A percentile compares a stretch with the other conserved stretches of the same genome.
Conservation (phyloP, 2,329 filamentous ascomycete genomes). For the Neofusicoccum parvum region DNA sequence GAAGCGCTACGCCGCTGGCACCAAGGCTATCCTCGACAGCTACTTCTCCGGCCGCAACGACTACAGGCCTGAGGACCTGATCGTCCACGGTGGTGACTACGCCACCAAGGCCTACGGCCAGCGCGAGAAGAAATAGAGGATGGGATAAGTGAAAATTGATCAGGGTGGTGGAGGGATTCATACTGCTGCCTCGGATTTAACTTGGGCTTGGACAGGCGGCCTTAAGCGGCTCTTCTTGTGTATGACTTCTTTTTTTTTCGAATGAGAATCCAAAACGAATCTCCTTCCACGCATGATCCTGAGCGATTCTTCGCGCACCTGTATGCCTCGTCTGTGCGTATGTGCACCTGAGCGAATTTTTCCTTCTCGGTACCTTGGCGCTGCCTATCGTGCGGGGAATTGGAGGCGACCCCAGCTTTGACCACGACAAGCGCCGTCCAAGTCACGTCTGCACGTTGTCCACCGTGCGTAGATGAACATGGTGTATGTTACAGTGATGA, state of each 20-base stretch:
- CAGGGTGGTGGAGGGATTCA: background rate
- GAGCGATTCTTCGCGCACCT: too few species aligned
- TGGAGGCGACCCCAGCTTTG: background rate
- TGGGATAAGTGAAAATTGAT: background rate
- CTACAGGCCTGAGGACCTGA: slow-evolving; percentile 88
- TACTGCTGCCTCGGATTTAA: background rate
- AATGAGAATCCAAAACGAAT: slow-evolving; percentile 7
- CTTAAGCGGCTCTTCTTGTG: background rate
- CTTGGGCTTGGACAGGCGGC: background rate
- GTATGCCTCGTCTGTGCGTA: background rate
- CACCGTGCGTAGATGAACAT: background rate
- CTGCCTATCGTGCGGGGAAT: background rate
- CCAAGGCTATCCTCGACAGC: slow-evolving; percentile 85
- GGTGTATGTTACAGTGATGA: too few species aligned
- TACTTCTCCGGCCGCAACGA: slow-evolving; percentile 88
- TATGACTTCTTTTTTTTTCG: background rate
- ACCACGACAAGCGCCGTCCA: too few species aligned
- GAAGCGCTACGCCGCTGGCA: slow-evolving; percentile 78
- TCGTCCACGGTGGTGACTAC: slow-evolving; percentile 87
- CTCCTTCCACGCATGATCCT: background rate
- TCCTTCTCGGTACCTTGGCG: background rate
- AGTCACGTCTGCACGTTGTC: too few species aligned
- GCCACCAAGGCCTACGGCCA: slow-evolving; percentile 92
- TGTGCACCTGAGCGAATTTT: background rate
- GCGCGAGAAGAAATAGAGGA: slow-evolving; percentile 55